These are phyloP conservation scores for Coemansia pectinata DNA, from an alignment of 192 early-diverging fungal genomes.

Conservation along the genomic window DNA sequence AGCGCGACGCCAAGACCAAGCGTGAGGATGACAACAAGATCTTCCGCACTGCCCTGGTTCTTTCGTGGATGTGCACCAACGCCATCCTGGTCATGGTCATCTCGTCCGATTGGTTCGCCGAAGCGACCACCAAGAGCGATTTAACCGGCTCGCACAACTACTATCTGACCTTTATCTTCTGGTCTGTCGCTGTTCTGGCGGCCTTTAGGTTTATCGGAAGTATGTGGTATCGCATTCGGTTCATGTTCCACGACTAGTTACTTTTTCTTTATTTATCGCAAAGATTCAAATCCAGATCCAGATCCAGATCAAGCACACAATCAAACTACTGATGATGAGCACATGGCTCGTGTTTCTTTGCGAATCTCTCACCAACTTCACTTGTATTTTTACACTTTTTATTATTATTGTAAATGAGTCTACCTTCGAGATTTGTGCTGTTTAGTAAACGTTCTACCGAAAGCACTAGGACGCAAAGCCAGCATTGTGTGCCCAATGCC, in stretches of 20 bases:
- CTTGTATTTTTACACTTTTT: not conserved
- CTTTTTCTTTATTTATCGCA: not conserved
- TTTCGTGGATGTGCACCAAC: constrained; percentile 88
- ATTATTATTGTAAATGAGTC: not conserved
- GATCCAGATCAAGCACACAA: not conserved
- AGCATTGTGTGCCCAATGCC: not conserved
- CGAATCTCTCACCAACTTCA: not conserved
- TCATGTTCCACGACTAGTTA: constrained; percentile 39
- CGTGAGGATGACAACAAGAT: constrained; percentile 87
- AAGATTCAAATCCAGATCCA: not conserved
- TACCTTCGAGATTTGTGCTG: constrained; percentile 1
- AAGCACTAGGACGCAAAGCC: not conserved
- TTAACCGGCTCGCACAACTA: constrained; percentile 63
- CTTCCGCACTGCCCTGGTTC: constrained; percentile 81
- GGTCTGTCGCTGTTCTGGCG: constrained; percentile 74
- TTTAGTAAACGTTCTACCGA: not conserved
- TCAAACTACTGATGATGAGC: no score
- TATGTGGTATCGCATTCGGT: constrained; percentile 67
- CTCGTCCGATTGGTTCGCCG: constrained; percentile 58
- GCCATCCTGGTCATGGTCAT: constrained; percentile 69
- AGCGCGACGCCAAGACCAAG: constrained; percentile 75
- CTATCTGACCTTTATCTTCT: constrained; percentile 85
- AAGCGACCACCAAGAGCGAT: constrained; percentile 30
- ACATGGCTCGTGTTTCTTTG: not conserved
- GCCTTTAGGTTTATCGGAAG: constrained; percentile 76